These are phyloP conservation scores for Cordyceps cateniannulata DNA, from an alignment of 2,329 filamentous ascomycete genomes.

Conservation along the genomic window DNA sequence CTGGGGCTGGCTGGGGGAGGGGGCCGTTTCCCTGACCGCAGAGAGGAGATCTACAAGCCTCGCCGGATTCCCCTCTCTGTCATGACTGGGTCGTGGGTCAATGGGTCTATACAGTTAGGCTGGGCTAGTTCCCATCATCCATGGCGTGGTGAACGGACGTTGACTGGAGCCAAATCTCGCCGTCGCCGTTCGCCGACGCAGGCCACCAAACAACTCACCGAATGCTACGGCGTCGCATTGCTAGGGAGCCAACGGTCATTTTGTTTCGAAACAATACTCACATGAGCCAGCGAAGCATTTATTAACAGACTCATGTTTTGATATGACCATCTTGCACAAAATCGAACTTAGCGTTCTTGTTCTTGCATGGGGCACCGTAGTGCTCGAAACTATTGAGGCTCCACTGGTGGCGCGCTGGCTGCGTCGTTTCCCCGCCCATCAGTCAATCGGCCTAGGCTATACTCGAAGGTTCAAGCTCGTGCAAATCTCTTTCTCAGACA, in stretches of 20 bases:
- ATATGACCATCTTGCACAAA: not conserved
- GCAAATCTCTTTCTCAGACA: slow-evolving; percentile 1
- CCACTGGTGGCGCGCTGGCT: not conserved
- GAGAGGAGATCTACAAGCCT: slow-evolving; percentile 9
- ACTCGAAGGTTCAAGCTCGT: not conserved
- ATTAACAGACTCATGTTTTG: not conserved
- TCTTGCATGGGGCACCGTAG: not conserved
- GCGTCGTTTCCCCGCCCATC: not conserved
- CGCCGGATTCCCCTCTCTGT: not conserved
- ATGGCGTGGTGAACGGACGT: not conserved
- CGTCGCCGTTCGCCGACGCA: not conserved
- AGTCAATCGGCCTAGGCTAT: not conserved
- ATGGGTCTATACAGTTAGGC: not conserved
- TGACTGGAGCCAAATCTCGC: not conserved
- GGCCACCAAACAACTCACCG: not conserved
- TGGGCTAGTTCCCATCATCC: not conserved
- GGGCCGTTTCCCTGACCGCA: not conserved
- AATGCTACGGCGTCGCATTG: not conserved
- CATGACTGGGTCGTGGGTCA: not conserved
- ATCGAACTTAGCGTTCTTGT: slow-evolving; percentile 9
- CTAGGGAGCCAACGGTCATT: not conserved
- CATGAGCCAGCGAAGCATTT: not conserved
- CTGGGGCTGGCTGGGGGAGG: slow-evolving; percentile 6
- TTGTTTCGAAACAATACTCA: not conserved
- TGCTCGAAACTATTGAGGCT: not conserved